Percentiles rank a stretch among this genome's conserved stretches.
These are phyloP conservation scores for Thelephora aurantiotincta DNA, from an alignment of 768 basidiomycete genomes.

Conservation along the genomic window DNA sequence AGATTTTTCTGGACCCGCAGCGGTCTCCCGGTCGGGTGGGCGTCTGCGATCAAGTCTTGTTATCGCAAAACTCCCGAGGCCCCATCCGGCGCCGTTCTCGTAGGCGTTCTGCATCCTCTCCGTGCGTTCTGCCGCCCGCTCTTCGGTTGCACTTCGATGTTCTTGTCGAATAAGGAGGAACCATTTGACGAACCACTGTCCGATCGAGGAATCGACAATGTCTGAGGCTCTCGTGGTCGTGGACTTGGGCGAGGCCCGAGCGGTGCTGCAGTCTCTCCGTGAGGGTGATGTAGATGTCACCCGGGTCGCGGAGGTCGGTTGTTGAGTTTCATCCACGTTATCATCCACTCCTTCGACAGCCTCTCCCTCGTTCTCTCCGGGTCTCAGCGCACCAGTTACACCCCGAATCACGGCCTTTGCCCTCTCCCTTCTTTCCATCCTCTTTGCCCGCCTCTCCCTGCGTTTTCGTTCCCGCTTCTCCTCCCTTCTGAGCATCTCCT, in stretches of 20 bases:
- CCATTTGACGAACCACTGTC: slow-evolving; percentile 31
- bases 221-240: not conserved
- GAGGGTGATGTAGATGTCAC: not conserved
- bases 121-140: slow-evolving; percentile 53
- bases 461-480: slow-evolving; percentile 41
- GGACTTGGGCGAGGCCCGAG: not conserved
- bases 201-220: not conserved
- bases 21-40: not conserved
- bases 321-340: not conserved
- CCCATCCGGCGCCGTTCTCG: slow-evolving; percentile 43
- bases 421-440: slow-evolving; percentile 33
- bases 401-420: slow-evolving; percentile 45
- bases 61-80: slow-evolving; percentile 56
- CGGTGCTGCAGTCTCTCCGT: slow-evolving; percentile 1
- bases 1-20: not conserved
- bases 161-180: slow-evolving; percentile 52
- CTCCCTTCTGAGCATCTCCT: slow-evolving; percentile 38
- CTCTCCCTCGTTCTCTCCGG: not conserved
- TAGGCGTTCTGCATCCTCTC: slow-evolving; percentile 54
- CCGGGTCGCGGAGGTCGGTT: not conserved
- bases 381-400: slow-evolving; percentile 36
- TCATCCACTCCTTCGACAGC: not conserved
- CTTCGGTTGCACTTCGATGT: slow-evolving; percentile 55
- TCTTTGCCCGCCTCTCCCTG: slow-evolving; percentile 29
- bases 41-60: slow-evolving; percentile 21